Evolutionary conservation across 1,284 basidiomycete genomes (phyloP).

Genomic region (Sanghuangporus sanghuang): DNA sequence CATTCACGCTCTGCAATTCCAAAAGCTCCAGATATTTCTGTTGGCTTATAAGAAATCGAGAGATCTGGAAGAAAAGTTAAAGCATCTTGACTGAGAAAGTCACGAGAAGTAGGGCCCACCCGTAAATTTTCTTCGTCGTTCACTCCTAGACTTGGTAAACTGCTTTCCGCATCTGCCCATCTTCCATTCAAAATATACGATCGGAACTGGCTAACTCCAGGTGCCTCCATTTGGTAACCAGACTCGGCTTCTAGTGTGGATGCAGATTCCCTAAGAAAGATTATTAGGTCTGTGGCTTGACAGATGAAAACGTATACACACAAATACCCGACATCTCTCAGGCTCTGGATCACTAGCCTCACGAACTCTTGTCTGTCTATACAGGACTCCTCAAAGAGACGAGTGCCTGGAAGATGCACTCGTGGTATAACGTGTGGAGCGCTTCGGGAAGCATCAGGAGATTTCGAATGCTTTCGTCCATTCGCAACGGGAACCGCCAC

Average conservation of each 20-base stretch:
- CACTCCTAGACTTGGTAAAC: constrained; percentile 67
- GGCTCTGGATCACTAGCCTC: constrained; percentile 83
- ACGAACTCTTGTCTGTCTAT: constrained; percentile 91
- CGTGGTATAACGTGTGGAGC: constrained; percentile 37
- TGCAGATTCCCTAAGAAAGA: constrained; percentile 70
- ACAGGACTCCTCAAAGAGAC: constrained; percentile 68
- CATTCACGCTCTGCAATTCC: constrained; percentile 76
- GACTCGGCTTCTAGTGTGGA: constrained; percentile 88
- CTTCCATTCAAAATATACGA: constrained; percentile 77
- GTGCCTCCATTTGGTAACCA: constrained; percentile 81
- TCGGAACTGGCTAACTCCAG: constrained; percentile 78
- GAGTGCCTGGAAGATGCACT: constrained; percentile 63
- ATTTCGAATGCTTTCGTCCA: constrained; percentile 4
- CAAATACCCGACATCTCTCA: constrained; percentile 92
- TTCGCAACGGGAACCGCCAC: constrained; percentile 3
- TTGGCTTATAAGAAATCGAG: constrained; percentile 83
- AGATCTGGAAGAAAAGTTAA: constrained; percentile 46
- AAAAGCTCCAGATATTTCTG: constrained; percentile 98
- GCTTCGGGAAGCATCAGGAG: constrained; percentile 1
- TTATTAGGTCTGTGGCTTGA: background rate
- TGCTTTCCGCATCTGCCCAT: constrained; percentile 78
- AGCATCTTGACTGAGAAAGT: constrained; percentile 19
- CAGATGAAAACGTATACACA: constrained; percentile 40
- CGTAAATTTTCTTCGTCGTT: constrained; percentile 58
- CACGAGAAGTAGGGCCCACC: constrained; percentile 37